phyloP scores from a whole-genome alignment of 257 asterid genomes.

The Henckelia pumila region DNA sequence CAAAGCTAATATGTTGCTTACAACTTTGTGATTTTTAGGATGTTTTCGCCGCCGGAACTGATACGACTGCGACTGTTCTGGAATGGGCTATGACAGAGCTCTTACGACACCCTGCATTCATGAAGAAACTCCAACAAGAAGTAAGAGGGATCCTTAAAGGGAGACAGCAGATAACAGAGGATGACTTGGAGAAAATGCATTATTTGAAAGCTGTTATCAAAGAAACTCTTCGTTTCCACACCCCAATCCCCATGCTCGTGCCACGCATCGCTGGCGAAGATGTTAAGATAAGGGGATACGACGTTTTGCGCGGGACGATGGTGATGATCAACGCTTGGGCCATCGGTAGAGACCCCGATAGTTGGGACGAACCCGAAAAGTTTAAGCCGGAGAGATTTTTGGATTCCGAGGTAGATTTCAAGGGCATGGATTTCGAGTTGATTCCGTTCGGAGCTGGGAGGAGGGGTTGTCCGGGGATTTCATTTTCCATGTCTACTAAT shows the following conservation, averaged over 20 bases:
- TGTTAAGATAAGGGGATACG: constrained; percentile 20
- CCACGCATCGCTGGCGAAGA: not conserved
- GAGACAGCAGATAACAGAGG: not conserved
- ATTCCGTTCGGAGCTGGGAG: constrained; percentile 52
- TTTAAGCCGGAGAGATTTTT: constrained; percentile 36
- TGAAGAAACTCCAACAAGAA: constrained; percentile 10
- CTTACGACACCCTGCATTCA: not conserved
- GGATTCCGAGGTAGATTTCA: constrained; percentile 8
- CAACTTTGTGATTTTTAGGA: constrained; percentile 2
- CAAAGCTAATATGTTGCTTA: constrained; percentile 40
- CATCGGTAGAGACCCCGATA: constrained; percentile 28
- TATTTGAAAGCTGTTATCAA: constrained; percentile 27
- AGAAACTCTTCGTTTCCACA: constrained; percentile 25
- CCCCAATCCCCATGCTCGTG: constrained; percentile 16
- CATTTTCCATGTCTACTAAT: constrained; percentile 25
- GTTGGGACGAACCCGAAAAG: constrained; percentile 34
- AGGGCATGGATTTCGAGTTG: constrained; percentile 37
- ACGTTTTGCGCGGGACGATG: constrained; percentile 11
- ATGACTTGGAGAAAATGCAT: constrained; percentile 17
- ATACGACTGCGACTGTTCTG: not conserved
- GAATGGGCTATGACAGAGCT: constrained; percentile 18
- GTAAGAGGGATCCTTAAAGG: not conserved
- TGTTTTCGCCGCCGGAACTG: constrained; percentile 5
- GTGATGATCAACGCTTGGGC: constrained; percentile 30
- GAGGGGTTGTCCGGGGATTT: constrained; percentile 41